phyloP scores from a whole-genome alignment of 495 filamentous ascomycete species.

The Neurospora intermedia region DNA sequence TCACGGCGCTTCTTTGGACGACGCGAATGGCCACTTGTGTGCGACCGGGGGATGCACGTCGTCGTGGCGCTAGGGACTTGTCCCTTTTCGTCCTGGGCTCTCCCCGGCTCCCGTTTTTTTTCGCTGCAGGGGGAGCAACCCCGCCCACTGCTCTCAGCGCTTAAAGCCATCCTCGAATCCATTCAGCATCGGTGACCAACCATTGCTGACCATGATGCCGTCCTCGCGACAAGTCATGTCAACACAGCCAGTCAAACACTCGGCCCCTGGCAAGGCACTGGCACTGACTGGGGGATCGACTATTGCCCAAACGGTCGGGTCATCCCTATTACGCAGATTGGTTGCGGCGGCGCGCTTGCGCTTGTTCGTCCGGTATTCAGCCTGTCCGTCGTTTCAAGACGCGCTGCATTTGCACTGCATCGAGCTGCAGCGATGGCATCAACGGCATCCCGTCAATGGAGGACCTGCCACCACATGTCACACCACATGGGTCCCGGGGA shows the following conservation, averaged over 20 bases:
- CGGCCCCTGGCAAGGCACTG: background rate
- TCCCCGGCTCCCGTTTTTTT: background rate
- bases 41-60: background rate
- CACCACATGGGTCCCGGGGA: background rate
- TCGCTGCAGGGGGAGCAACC: background rate
- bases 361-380: background rate
- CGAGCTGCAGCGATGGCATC: background rate
- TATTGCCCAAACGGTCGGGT: background rate
- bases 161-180: background rate
- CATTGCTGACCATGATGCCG: background rate
- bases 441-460: background rate
- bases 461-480: background rate
- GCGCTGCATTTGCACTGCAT: background rate
- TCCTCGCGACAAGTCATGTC: background rate
- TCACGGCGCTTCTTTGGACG: background rate
- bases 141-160: background rate
- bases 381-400: background rate
- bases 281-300: background rate
- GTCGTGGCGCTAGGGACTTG: background rate
- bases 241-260: background rate
- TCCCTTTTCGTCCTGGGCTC: background rate
- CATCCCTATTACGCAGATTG: background rate
- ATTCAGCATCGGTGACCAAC: background rate
- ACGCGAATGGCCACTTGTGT: background rate
- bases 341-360: background rate